These are phyloP conservation scores for Cucurbita pepo DNA, from an alignment of 306 rosid species.

Conservation along the genomic window DNA sequence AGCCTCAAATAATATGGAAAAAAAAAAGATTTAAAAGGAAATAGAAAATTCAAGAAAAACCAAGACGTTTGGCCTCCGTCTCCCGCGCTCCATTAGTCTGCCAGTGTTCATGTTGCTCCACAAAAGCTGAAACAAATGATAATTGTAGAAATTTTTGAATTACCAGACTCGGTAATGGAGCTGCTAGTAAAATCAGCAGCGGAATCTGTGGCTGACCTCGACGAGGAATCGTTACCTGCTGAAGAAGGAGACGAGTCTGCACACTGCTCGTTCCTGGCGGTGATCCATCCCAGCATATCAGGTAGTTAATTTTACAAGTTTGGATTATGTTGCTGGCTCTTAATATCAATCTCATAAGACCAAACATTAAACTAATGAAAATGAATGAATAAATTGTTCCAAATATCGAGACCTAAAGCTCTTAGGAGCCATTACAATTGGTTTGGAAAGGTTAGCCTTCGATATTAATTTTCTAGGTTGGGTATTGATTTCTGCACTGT, in stretches of 20 bases:
- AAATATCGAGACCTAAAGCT: background rate
- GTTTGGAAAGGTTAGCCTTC: background rate
- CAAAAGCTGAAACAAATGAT: slow-evolving; percentile 73
- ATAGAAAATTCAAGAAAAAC: background rate
- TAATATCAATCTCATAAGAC: background rate
- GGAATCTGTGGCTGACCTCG: slow-evolving; percentile 19
- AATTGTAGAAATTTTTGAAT: slow-evolving; percentile 72
- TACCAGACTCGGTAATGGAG: slow-evolving; percentile 49
- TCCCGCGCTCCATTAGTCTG: background rate
- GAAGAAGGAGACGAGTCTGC: slow-evolving; percentile 22
- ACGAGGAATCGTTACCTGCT: slow-evolving; percentile 3
- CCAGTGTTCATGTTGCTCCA: too few species aligned
- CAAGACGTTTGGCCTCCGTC: background rate
- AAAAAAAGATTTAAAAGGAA: background rate
- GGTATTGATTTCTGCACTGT: background rate
- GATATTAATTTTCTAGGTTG: background rate
- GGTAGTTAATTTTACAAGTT: slow-evolving; percentile 22
- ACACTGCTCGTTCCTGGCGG: slow-evolving; percentile 72
- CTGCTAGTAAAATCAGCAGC: slow-evolving; percentile 29
- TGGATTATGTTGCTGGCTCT: background rate
- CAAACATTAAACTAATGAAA: background rate
- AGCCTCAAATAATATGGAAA: too few species aligned
- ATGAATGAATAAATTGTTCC: background rate
- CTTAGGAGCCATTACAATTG: background rate
- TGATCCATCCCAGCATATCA: slow-evolving; percentile 90